A percentile compares a stretch with the other conserved stretches of the same genome.
Evolutionary conservation across 2,329 filamentous ascomycete species (phyloP).

Genomic region (Exophiala sp.): DNA sequence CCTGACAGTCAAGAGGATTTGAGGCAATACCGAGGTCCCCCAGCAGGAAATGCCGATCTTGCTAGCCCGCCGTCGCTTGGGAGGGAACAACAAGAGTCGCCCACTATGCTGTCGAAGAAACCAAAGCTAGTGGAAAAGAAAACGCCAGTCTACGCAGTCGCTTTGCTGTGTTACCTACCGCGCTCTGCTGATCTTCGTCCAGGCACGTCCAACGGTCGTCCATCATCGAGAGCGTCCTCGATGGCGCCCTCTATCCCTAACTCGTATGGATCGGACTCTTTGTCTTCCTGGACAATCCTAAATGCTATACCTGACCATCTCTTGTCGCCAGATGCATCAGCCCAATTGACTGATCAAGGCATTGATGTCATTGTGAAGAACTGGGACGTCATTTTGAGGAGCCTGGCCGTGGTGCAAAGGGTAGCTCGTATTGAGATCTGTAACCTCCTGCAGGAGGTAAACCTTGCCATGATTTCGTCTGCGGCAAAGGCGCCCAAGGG

Average conservation of each 20-base stretch:
- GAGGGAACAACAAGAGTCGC: conserved; percentile 3
- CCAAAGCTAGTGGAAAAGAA: conserved; percentile 48
- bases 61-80: conserved; percentile 1
- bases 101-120: conserved; percentile 32
- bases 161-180: conserved; percentile 52
- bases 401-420: conserved; percentile 49
- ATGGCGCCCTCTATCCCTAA: conserved; percentile 20
- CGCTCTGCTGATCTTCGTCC: conserved; percentile 31
- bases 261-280: conserved; percentile 27
- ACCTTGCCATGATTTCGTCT: conserved; percentile 33
- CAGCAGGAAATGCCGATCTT: conserved; percentile 6
- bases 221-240: conserved; percentile 19
- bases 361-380: conserved; percentile 53
- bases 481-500: conserved; percentile 41
- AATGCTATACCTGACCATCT: conserved; percentile 28
- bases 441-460: conserved; percentile 45
- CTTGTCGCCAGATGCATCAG: conserved; percentile 14
- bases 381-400: conserved; percentile 55
- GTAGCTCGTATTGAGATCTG: conserved; percentile 49
- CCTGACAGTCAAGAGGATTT: conserved; percentile 40
- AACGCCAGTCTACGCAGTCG: conserved; percentile 55
- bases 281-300: conserved; percentile 28
- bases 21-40: conserved; percentile 18
- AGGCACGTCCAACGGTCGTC: conserved; percentile 14
- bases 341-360: conserved; percentile 42